These are phyloP conservation scores for Nicotiana otophora DNA, from an alignment of 257 asterid genomes.

Conservation along the genomic window DNA sequence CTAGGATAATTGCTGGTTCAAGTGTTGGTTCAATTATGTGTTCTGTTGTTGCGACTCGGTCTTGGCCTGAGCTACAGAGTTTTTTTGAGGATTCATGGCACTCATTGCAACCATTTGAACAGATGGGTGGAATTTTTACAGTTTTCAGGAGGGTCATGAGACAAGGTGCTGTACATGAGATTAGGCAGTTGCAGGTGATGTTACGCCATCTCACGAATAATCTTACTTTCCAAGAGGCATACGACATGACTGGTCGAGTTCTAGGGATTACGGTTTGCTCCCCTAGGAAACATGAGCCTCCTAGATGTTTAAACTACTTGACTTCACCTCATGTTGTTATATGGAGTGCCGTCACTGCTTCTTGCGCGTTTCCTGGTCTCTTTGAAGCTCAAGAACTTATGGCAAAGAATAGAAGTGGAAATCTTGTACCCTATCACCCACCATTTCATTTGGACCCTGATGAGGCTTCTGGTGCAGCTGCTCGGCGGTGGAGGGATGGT, in stretches of 20 bases:
- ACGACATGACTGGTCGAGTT: slow-evolving; percentile 88
- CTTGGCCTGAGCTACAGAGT: slow-evolving; percentile 97
- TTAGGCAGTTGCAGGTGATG: slow-evolving; percentile 76
- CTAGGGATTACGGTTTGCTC: slow-evolving; percentile 94
- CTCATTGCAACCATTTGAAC: slow-evolving; percentile 75
- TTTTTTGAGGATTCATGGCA: slow-evolving; percentile 94
- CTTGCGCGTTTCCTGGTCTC: slow-evolving; percentile 96
- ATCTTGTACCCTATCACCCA: slow-evolving; percentile 93
- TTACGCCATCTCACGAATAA: slow-evolving; percentile 78
- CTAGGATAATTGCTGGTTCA: slow-evolving; percentile 90
- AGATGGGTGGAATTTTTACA: slow-evolving; percentile 72
- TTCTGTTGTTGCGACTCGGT: slow-evolving; percentile 75
- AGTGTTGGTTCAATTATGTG: slow-evolving; percentile 96
- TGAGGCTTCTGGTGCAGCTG: slow-evolving; percentile 50
- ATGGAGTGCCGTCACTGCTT: slow-evolving; percentile 98
- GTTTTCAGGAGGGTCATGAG: slow-evolving; percentile 80
- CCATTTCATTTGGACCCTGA: slow-evolving; percentile 90
- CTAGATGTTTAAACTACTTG: slow-evolving; percentile 94
- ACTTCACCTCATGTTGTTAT: slow-evolving; percentile 97
- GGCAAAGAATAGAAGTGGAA: slow-evolving; percentile 92
- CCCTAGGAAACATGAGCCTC: slow-evolving; percentile 96
- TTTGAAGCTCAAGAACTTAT: slow-evolving; percentile 97
- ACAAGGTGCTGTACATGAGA: slow-evolving; percentile 88
- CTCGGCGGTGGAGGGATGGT: slow-evolving; percentile 97
- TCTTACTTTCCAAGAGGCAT: slow-evolving; percentile 96